Base-by-base conservation (phyloP, 305 asterid species). In the Fraxinus albicans region DNA sequence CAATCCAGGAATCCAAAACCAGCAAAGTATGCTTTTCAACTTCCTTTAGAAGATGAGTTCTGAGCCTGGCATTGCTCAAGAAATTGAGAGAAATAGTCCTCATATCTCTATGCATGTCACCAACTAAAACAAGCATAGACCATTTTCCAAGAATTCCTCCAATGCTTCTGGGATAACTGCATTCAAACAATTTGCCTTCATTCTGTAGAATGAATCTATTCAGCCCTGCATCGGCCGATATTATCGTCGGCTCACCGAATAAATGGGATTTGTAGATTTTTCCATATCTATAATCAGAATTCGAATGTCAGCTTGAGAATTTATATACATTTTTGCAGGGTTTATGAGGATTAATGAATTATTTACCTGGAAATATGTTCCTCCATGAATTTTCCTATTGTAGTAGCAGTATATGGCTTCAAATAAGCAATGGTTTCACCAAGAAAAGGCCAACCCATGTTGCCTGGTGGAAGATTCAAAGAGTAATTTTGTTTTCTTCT, bases 101-200 rank as follows among this genome's bases (percentile, higher is more conserved):
- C 99, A 95, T 95, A 38, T 94, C 91, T 85, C 96, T 86, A 83
- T 95, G 99, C 99, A 95, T 93, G 72, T 94, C 96, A 53, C 99
- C 99, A 17, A 94, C 99, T 81, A 91, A 84, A 75, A 94, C 99
- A 7, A 95, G 81, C 99, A 95, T 95, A 4, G 99, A 95, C 98
- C 97, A 95, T 80, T 95, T 94, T 17, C 99, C 99, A n/a, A 95
- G 96, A 63, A 95, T 95, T 31, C 97, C 99, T 17, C 99, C 99
- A 67, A 94, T 95, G 88, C 99, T 95, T 35, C 94, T 90, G 0
- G 99, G 99, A 29, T 95, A 95, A 81, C 93, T 95, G 86, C 98
- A 95, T 77, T 95, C 98, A 83, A 95, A 95, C 77, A 95, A 67
- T 42, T 84, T 86, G 36, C 99, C 99, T 84, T 95, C 99, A 73